Base-by-base conservation (phyloP, 1,139 yeast genomes). In the Kurtzmaniella quercitrusa region DNA sequence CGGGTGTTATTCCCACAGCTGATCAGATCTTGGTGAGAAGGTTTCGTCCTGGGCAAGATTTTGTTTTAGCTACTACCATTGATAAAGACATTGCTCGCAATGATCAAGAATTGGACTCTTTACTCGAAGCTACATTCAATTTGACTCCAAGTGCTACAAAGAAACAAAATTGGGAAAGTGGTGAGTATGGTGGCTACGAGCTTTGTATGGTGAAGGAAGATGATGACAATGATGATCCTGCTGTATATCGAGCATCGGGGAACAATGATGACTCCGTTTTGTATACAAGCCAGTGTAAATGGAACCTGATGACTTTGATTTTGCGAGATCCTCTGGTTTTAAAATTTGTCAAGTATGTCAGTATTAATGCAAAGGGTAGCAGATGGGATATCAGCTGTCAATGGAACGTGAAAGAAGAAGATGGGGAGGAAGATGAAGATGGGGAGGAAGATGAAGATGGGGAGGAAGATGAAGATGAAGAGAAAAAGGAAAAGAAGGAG, bases 31-130 rank as follows among this genome's bases (percentile, higher is more conserved):
- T 89, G 34, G 76, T 85, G 2, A 78, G 99, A 57, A 71, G 98
- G 50, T 94, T 94, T 66, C 78, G 98, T 53, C 98, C 97, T 0
- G 98, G 98, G 1, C 82, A 80, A 33, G 99, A 94, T 61, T 94
- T 88, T 61, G 91, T 93, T 3, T 70, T 94, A 40, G 98, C 98
- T 1, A 88, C 98, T 0, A 77, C 87, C 9, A 71, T 83, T 4
- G 84, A 79, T 37, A 67, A 71, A 37, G 64, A 72, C 17, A 46
- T 69, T 30, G 74, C 74, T 2, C 51, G 74, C 7, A 67, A 61
- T 9, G 60, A 63, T 23, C 42, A 51, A 2, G 57, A 76, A 37
- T 54, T 80, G 43, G 83, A 83, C 45, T 78, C 74, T 1, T 56
- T 79, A 15, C 58, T 80, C 33, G 84, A 80, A 50, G 94, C 91